phyloP scores from a whole-genome alignment of 129 eudicot genomes.

The Flaveria trinervia region DNA sequence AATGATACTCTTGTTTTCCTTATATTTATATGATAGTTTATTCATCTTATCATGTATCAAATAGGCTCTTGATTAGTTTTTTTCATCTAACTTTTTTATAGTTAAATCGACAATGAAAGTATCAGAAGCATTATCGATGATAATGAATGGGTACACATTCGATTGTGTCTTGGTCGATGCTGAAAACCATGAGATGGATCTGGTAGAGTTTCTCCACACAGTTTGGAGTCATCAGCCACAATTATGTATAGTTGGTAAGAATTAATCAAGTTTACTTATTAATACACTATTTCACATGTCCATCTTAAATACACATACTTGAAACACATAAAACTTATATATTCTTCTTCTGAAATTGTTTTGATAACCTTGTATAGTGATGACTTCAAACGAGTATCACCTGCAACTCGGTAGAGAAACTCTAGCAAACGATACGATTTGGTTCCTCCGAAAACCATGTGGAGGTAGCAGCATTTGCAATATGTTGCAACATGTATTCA shows the following conservation, averaged over 20 bases:
- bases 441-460: constrained; percentile 27
- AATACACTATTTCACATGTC: not conserved
- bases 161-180: constrained; percentile 30
- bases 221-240: constrained; percentile 18
- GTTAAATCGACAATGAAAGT: constrained; percentile 19
- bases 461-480: not conserved
- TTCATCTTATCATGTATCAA: not conserved
- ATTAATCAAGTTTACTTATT: not conserved
- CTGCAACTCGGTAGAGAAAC: not conserved
- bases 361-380: constrained; percentile 27
- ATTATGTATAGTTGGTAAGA: constrained; percentile 25
- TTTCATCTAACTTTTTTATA: not conserved
- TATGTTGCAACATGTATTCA: constrained; percentile 16
- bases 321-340: not conserved
- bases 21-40: not conserved
- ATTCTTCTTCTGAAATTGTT: not conserved
- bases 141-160: not conserved
- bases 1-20: not conserved
- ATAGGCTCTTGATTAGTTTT: not conserved
- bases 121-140: constrained; percentile 25
- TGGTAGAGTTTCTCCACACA: constrained; percentile 13
- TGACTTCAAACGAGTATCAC: not conserved
- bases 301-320: not conserved
- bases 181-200: constrained; percentile 10
- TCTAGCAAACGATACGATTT: not conserved